Evolutionary conservation across 495 filamentous ascomycete species (phyloP), one percentile per base, ranked within the genome.

Genomic region (Annulohypoxylon stygium): DNA sequence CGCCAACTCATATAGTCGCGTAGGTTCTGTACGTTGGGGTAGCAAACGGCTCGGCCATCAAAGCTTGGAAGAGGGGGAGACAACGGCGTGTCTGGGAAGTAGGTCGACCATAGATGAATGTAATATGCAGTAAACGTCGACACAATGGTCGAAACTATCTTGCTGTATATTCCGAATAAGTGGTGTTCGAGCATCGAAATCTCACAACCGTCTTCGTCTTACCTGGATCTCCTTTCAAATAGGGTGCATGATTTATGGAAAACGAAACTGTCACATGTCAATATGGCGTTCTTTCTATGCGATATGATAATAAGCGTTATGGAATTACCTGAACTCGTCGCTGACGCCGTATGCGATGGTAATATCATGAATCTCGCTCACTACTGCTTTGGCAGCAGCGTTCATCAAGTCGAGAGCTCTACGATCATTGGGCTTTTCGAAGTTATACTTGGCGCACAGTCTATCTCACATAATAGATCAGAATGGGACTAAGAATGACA

Each of bases 1-100:
- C 96, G 86, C 96, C 96, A 99, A 75, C 92, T 93, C 88, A 98
- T 89, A 79, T 99, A 99, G 78, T 99, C 96, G 45, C 94, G 87
- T 65, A 98, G 77, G 77, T 95, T 94, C 75, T 86, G 85, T 12
- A 87, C 84, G 50, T 87, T 90, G 0, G 96, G 95, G 81, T 98
- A 99, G 71, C 90, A 85, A 39, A 98, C 94, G 10, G 94, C 93
- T 16, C 96, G 84, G 0, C 95, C 96, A 82, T 99, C 96, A 78
- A 99, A 99, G 30, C 89, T 92, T 3, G 96, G 96, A 37, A 97
- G 76, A 0, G 93, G 93, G 2, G 90, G 80, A n/a, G 89, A 85
- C 14, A 99, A 83, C 2, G 89, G 88, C 39, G 69, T 86, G 0
- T 88, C 84, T 0, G 89, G 87, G 80, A 98, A 97, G 79, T 88